A percentile compares a stretch with the other conserved stretches of the same genome.
Conservation (phyloP, 257 asterid genomes). For the Primulina eburnea region DNA sequence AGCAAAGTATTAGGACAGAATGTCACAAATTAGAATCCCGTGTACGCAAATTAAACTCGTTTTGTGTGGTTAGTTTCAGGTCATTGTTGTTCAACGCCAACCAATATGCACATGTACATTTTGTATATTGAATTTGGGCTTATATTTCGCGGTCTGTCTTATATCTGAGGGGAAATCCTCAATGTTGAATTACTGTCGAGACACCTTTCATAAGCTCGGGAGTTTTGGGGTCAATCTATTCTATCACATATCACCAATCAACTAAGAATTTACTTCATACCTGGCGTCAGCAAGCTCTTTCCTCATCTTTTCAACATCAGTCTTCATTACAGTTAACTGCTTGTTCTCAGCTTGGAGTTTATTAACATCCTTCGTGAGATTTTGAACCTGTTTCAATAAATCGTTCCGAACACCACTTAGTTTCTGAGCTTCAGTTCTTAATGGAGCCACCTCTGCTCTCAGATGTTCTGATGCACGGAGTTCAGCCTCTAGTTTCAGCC, state of each 20-base stretch:
- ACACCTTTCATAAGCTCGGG: background rate
- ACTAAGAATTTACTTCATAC: slow-evolving; percentile 31
- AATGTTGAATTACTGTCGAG: background rate
- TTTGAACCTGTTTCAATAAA: slow-evolving; percentile 55
- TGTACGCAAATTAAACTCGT: no score
- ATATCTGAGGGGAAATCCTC: background rate
- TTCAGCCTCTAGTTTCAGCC: slow-evolving; percentile 76
- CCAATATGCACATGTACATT: background rate
- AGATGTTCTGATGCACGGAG: slow-evolving; percentile 47
- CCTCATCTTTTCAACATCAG: slow-evolving; percentile 65
- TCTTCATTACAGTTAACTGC: slow-evolving; percentile 54
- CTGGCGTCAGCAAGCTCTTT: slow-evolving; percentile 73
- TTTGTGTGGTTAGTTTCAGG: background rate
- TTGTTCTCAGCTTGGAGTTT: slow-evolving; percentile 60
- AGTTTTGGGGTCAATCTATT: background rate
- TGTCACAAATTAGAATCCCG: background rate
- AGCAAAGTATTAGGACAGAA: background rate
- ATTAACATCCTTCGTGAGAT: slow-evolving; percentile 60
- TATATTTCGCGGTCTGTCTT: background rate
- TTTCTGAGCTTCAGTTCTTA: slow-evolving; percentile 72
- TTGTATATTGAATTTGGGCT: background rate
- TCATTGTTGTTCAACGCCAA: background rate
- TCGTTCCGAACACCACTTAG: slow-evolving; percentile 53
- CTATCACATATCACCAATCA: background rate
- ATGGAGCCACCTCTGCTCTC: slow-evolving; percentile 54